These are phyloP conservation scores for Colletotrichum endophyticum DNA, from an alignment of 2,329 filamentous ascomycete genomes.

Conservation along the genomic window DNA sequence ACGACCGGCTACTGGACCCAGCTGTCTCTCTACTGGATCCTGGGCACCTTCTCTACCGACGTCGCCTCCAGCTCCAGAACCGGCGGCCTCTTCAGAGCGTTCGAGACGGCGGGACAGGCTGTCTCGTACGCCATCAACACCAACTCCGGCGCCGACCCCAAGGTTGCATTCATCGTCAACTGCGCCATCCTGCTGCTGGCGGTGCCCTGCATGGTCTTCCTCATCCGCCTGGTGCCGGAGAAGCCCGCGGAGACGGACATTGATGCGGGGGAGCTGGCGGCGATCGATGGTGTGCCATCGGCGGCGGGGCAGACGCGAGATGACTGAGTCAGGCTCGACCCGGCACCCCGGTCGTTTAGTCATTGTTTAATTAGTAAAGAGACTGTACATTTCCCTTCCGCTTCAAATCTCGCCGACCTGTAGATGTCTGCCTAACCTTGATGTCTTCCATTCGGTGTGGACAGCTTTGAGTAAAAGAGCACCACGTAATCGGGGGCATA, in stretches of 20 bases:
- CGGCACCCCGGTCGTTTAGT: neutral
- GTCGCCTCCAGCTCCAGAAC: slow-evolving; percentile 32
- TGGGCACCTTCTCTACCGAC: slow-evolving; percentile 38
- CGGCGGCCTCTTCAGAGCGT: slow-evolving; percentile 31
- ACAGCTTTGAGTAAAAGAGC: accelerated
- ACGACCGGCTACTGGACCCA: slow-evolving; percentile 5
- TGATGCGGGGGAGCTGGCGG: neutral
- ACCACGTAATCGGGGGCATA: neutral
- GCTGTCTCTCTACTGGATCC: slow-evolving; percentile 38
- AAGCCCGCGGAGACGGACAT: neutral
- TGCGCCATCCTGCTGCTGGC: neutral
- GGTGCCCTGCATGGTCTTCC: slow-evolving; percentile 4
- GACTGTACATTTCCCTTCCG: neutral
- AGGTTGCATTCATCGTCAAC: neutral
- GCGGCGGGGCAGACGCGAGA: neutral
- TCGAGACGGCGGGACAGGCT: slow-evolving; percentile 32
- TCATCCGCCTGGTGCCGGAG: slow-evolving; percentile 4
- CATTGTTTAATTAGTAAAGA: neutral
- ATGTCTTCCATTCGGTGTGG: neutral
- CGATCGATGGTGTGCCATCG: neutral
- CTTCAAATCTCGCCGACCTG: neutral
- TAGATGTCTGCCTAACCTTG: neutral
- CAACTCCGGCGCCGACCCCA: neutral
- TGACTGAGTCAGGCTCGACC: neutral
- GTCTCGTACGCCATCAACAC: slow-evolving; percentile 34